These are phyloP conservation scores for Dissophora ornata DNA, from an alignment of 192 early-diverging fungal genomes.

Conservation along the genomic window DNA sequence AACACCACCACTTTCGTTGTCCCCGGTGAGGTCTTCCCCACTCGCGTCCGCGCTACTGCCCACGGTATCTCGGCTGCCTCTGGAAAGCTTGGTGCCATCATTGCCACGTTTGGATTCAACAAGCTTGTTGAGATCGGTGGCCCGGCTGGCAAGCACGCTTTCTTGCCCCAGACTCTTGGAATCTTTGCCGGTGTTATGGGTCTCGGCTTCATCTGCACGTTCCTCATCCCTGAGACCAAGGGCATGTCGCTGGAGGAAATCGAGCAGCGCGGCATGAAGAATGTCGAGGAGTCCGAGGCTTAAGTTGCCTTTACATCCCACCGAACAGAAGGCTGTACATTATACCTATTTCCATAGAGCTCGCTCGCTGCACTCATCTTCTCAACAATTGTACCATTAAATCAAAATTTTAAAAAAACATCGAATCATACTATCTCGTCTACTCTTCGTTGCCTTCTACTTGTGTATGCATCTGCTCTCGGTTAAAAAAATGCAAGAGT, in stretches of 20 bases:
- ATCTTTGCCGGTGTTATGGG: constrained; percentile 68
- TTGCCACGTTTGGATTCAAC: constrained; percentile 73
- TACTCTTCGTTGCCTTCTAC: neutral
- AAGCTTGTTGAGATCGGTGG: constrained; percentile 60
- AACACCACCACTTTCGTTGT: constrained; percentile 85
- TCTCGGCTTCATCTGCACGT: constrained; percentile 69
- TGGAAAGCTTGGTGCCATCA: constrained; percentile 81
- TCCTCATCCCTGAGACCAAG: constrained; percentile 79
- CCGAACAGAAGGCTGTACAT: constrained; percentile 15
- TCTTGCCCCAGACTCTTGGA: constrained; percentile 63
- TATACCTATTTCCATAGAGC: neutral
- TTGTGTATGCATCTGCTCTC: neutral
- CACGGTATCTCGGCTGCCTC: constrained; percentile 85
- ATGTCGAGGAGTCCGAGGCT: neutral
- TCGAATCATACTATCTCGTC: neutral
- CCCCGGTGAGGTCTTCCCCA: constrained; percentile 82
- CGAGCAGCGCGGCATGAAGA: constrained; percentile 45
- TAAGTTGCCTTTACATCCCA: neutral
- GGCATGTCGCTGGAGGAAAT: constrained; percentile 81
- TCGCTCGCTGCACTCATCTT: neutral
- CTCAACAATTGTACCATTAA: constrained; percentile 15
- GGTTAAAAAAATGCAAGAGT: constrained; percentile 7
- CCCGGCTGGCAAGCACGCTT: constrained; percentile 56
- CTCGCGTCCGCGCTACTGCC: constrained; percentile 76
- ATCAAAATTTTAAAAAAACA: constrained; percentile 12